Evolutionary conservation across 768 basidiomycete genomes (phyloP), one percentile per base, ranked within the genome.

Genomic region (Mycena olivaceomarginata): DNA sequence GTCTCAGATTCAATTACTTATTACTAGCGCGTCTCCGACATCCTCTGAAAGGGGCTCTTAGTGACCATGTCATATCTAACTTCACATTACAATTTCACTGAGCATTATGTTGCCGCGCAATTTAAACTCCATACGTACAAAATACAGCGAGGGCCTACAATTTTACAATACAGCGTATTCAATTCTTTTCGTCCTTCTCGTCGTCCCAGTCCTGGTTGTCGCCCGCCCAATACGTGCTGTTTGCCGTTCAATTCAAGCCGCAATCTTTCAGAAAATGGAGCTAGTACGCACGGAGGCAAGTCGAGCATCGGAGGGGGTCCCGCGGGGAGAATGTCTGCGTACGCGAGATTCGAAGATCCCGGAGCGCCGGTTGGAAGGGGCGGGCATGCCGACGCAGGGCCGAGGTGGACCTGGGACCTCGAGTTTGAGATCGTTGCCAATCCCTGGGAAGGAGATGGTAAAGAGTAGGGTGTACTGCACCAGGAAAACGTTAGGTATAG

Each of bases 1-100:
- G n/a, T 59, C 53, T 10, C 57, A 1, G 20, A 22, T 70, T 57
- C 56, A 22, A 22, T 67, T 25, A 18, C 39, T 51, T 31, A 67
- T 45, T 20, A 91, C 89, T 20, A 96, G 87, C 3, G 91, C 89
- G 72, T 96, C 93, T 39, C 92, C 92, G 66, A 91, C 85, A 76
- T 97, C 96, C 67, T 93, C 93, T 68, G 90, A 87, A 31, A 95
- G 84, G 37, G 80, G 77, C 93, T 92, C 83, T 91, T 94, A 40
- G 90, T 88, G 71, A 89, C 89, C 31, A 87, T 86, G 68, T 93
- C 94, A 76, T 95, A 93, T 77, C 96, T 94, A 6, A 97, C 87
- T 13, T 93, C 90, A 95, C 96, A 97, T 74, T 95, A 31, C 31
- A 31, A 31, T 31, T 31, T 31, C 31, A 31, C 31, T 31, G 31